Evolutionary conservation across 306 rosid species (phyloP).

Genomic region (Comarum palustre): DNA sequence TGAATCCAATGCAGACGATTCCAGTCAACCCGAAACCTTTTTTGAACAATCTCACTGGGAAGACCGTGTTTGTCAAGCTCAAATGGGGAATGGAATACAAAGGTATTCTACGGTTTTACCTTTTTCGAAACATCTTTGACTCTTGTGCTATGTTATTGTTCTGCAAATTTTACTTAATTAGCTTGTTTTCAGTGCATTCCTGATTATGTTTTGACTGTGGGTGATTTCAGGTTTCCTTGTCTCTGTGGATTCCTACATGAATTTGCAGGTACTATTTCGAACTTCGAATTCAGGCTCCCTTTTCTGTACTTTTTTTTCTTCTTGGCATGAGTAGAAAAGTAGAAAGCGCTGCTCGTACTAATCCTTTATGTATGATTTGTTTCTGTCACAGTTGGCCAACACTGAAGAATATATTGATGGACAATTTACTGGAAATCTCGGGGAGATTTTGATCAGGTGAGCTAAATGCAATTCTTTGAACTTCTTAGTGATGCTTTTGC

Average conservation of each 20-base stretch:
- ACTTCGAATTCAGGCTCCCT: not conserved
- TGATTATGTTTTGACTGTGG: not conserved
- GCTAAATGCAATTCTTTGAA: not conserved
- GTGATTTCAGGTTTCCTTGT: slow-evolving; percentile 45
- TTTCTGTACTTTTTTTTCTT: not conserved
- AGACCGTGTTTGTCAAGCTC: slow-evolving; percentile 51
- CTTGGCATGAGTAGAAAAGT: not conserved
- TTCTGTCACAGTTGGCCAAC: slow-evolving; percentile 41
- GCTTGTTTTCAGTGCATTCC: not conserved
- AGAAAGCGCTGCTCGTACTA: not conserved
- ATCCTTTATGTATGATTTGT: not conserved
- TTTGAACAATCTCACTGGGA: slow-evolving; percentile 60
- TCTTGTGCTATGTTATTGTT: not conserved
- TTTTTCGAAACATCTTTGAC: not conserved
- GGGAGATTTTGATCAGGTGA: slow-evolving; percentile 60
- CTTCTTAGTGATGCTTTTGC: not conserved
- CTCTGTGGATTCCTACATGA: slow-evolving; percentile 55
- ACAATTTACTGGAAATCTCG: slow-evolving; percentile 49
- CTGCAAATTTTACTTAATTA: not conserved
- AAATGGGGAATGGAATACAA: slow-evolving; percentile 69
- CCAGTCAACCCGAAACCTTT: slow-evolving; percentile 63
- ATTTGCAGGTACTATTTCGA: slow-evolving; percentile 44
- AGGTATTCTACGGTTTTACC: slow-evolving; percentile 20
- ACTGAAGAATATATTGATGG: slow-evolving; percentile 57
- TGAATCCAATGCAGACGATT: slow-evolving; percentile 37